Evolutionary conservation across 306 rosid species (phyloP), one percentile per base, ranked within the genome.

Genomic region (Albizia julibrissin): DNA sequence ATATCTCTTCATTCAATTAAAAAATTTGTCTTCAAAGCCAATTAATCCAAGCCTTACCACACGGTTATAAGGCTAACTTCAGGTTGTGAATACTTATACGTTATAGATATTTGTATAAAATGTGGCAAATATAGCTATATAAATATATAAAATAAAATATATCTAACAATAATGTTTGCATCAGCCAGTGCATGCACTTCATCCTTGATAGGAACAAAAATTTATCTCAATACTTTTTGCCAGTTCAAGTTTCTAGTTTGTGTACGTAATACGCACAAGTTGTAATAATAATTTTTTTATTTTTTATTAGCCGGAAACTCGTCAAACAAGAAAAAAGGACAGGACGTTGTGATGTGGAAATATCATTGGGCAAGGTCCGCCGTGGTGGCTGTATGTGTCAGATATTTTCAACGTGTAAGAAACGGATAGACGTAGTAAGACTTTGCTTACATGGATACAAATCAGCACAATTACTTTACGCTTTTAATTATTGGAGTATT

Each of bases 311-410:
- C 4, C 1, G 11, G 7, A 24, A 71, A 70, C 75, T 42, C 54
- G 22, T 42, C 37, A 11, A 10, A 13, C 52, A 42, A 42, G 75
- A 42, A 42, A 67, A 22, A 43, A 13, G 49, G 5, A 69, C 8
- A 5, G 1, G 52, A n/a, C 21, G 54, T 24, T 50, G 5, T 69
- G 73, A 69, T 49, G 49, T 69, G 75, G 75, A 71, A 39, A 65
- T 76, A 64, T 34, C 42, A 3, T 29, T 7, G 11, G 24, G 21
- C 59, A 81, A 75, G 80, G 62, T 33, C 78, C 83, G 62, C 82
- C 87, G 75, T 84, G 47, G 73, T 26, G 56, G 56, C n/a, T 59
- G 33, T 59, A 61, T 11, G 47, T 81, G 69, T 74, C 43, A 69
- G 46, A 58, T n/a, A 6, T 68, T 80, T 73, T 8, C 47, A 69